Evolutionary conservation across 768 basidiomycete genomes (phyloP), one percentile per base, ranked within the genome.

Genomic region (Chlorophyllum brunneum): DNA sequence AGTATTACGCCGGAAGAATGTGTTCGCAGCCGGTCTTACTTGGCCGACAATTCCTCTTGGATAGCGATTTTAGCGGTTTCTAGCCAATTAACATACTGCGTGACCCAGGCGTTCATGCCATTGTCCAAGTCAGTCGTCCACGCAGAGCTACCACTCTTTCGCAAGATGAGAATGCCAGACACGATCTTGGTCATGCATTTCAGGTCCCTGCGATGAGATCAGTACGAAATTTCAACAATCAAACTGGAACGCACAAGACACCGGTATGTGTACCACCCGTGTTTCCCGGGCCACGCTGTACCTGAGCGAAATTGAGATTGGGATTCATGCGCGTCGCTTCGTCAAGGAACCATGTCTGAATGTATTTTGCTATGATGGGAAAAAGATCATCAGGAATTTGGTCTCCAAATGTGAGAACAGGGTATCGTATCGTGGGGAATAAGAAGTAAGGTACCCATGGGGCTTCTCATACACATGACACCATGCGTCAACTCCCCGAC

Each of bases 341-440:
- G 55, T 83, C 70, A n/a, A 85, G 55, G 69, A 86, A 88, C 80
- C 82, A 85, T 0, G 77, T 71, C 16, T 74, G 61, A 52, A 86
- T 62, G 61, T 73, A 81, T 4, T 62, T 61, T 3, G 72, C 80
- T 70, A 63, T 54, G 44, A 4, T 26, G 39, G 34, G 48, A 29
- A 41, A 36, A 29, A 18, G 16, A 22, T 30, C 13, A 23, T n/a
- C 22, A 24, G 46, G n/a, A 31, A 16, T 16, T 3, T 23, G 22
- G 38, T 48, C 11, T 29, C 26, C 24, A 18, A 30, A 26, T 3
- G 3, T n/a, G 3, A 44, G 22, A n/a, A 8, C 42, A 29, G 5
- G 5, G 37, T 45, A n/a, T 18, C 11, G 31, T 37, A 27, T 24
- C n/a, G 16, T n/a, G 30, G 22, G 30, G 6, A n/a, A 9, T 9